Evolutionary conservation across 108 stramenopile species (phyloP).

Genomic region (Conticribra weissflogii): DNA sequence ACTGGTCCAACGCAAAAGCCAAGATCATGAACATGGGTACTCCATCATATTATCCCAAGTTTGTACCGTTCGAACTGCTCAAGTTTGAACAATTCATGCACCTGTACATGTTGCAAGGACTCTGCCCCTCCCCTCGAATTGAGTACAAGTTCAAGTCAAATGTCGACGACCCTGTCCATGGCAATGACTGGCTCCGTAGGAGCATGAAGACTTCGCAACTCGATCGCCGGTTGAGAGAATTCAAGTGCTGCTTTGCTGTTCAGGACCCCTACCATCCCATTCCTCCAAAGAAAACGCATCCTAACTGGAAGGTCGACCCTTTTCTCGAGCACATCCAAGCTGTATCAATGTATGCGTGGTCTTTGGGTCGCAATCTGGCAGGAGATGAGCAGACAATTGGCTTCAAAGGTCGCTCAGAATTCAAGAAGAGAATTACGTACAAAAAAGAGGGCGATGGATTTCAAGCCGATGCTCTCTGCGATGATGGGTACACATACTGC

Average conservation of each 20-base stretch:
- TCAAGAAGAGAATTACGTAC: conserved; percentile 17
- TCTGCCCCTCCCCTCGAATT: conserved; percentile 10
- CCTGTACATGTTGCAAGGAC: conserved; percentile 2
- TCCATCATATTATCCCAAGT: background rate
- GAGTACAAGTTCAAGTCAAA: conserved; percentile 6
- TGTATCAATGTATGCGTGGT: conserved; percentile 13
- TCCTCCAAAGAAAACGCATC: conserved; percentile 1
- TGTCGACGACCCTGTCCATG: background rate
- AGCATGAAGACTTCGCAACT: background rate
- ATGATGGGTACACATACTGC: no score
- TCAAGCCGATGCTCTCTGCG: no score
- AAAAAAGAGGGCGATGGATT: conserved; percentile 13
- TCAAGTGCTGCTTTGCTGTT: conserved; percentile 2
- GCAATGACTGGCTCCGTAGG: conserved; percentile 6
- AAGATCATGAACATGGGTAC: conserved; percentile 8
- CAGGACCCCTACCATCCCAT: conserved; percentile 5
- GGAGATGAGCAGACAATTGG: conserved; percentile 12
- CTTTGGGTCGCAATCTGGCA: conserved; percentile 2
- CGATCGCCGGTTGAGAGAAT: background rate
- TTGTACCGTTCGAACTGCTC: background rate
- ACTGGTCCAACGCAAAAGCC: conserved; percentile 22
- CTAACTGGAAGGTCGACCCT: conserved; percentile 12
- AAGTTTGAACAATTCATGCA: background rate
- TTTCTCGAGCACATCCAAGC: background rate
- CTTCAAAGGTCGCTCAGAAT: no score